These are phyloP conservation scores for Scedosporium apiospermum DNA, from an alignment of 2,329 filamentous ascomycete species.

Conservation along the genomic window DNA sequence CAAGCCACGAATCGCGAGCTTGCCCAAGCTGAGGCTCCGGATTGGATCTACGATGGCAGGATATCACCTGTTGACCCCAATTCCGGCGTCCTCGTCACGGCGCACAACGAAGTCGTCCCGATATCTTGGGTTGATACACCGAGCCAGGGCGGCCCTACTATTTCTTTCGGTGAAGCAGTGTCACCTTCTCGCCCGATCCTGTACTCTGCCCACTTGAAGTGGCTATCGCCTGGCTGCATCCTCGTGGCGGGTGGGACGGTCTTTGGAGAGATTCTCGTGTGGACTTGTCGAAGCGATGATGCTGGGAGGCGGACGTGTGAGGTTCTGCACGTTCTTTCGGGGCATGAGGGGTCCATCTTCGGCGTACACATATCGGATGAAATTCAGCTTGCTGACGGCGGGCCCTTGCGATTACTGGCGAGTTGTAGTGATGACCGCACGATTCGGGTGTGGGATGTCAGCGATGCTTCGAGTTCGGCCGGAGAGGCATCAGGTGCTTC, in stretches of 20 bases:
- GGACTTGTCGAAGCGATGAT: conserved; percentile 53
- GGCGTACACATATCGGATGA: conserved; percentile 68
- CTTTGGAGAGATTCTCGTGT: conserved; percentile 88
- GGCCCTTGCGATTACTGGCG: conserved; percentile 55
- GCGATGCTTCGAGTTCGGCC: conserved; percentile 28
- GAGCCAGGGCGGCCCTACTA: conserved; percentile 8
- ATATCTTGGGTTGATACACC: conserved; percentile 24
- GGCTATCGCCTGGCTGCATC: conserved; percentile 47
- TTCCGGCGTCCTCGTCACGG: conserved; percentile 60
- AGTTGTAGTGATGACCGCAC: conserved; percentile 95
- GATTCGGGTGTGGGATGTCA: conserved; percentile 79
- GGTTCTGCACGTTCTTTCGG: conserved; percentile 45
- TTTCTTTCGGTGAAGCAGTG: conserved; percentile 38
- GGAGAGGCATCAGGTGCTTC: conserved; percentile 19
- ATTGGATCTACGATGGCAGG: conserved; percentile 69
- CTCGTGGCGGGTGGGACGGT: conserved; percentile 83
- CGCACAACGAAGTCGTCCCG: conserved; percentile 72
- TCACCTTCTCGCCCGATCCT: conserved; percentile 73
- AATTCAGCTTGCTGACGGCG: conserved; percentile 28
- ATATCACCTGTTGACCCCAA: conserved; percentile 34
- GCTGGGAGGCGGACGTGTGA: conserved; percentile 20
- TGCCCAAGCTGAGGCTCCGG: conserved; percentile 32
- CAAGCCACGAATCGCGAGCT: not conserved
- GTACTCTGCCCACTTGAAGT: conserved; percentile 70
- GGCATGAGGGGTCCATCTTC: conserved; percentile 90